Conservation (phyloP, 805 yeast genomes). For the Myxozyma udenii region DNA sequence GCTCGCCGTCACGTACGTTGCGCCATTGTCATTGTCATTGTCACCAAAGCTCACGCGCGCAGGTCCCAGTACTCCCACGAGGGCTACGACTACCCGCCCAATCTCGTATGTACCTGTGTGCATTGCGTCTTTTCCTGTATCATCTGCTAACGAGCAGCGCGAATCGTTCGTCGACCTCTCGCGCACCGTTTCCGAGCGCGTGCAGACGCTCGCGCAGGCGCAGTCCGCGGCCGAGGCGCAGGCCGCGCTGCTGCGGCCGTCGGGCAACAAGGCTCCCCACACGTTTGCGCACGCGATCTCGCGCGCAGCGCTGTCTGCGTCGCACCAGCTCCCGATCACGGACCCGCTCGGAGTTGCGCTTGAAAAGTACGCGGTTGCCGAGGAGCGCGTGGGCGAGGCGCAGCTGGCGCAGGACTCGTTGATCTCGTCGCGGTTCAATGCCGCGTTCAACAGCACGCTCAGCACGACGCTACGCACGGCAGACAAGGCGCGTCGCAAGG, state of each 20-base stretch:
- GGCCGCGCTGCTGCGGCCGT: conserved; percentile 57
- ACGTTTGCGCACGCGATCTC: conserved; percentile 79
- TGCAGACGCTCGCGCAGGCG: conserved; percentile 66
- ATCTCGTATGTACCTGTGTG: conserved; percentile 39
- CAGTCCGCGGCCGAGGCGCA: conserved; percentile 80
- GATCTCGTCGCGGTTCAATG: conserved; percentile 66
- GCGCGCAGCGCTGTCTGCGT: conserved; percentile 63
- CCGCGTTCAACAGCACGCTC: conserved; percentile 60
- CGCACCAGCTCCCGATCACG: conserved; percentile 43
- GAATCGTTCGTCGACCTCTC: conserved; percentile 76
- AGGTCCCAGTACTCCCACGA: conserved; percentile 62
- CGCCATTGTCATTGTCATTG: conserved; percentile 30
- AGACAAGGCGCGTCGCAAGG: conserved; percentile 64
- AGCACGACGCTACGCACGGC: conserved; percentile 61
- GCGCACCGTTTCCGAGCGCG: conserved; percentile 60
- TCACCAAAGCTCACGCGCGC: conserved; percentile 16
- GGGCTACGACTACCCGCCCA: conserved; percentile 79
- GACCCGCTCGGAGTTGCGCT: conserved; percentile 61
- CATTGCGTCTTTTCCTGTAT: background rate
- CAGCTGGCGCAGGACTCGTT: conserved; percentile 77
- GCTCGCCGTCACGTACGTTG: conserved; percentile 47
- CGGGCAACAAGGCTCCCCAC: conserved; percentile 59
- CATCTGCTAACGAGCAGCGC: conserved; percentile 39
- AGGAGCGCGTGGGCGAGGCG: conserved; percentile 75
- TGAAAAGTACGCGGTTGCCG: conserved; percentile 63